Percentiles rank a stretch among this genome's conserved stretches.
Evolutionary conservation across 805 yeast species (phyloP).

Genomic region (Saccharomycodes ludwigii): DNA sequence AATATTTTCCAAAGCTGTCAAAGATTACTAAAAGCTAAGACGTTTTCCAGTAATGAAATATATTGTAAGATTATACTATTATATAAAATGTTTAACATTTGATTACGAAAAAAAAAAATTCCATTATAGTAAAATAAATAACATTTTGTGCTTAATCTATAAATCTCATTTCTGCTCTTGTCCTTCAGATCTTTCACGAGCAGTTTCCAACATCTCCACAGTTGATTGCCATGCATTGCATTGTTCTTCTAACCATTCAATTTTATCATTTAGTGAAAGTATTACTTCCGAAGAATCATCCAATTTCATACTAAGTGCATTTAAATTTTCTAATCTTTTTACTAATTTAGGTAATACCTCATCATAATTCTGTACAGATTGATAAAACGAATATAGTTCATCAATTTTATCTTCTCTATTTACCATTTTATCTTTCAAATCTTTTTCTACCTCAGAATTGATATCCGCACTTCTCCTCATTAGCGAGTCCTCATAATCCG

Average conservation of each 20-base stretch:
- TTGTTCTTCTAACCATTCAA: conserved; percentile 14
- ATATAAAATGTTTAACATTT: background rate
- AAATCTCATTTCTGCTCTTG: conserved; percentile 4
- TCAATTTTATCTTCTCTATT: conserved; percentile 16
- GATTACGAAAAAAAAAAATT: conserved; percentile 1
- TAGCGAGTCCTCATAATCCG: conserved; percentile 16
- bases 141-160: background rate
- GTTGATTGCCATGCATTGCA: conserved; percentile 18
- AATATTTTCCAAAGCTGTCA: too few species aligned
- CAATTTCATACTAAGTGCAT: conserved; percentile 13
- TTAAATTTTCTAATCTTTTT: conserved; percentile 16
- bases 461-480: conserved; percentile 9
- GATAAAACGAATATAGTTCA: conserved; percentile 14
- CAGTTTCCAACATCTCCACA: conserved; percentile 11
- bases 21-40: too few species aligned
- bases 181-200: conserved; percentile 9
- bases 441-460: conserved; percentile 6
- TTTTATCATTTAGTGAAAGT: conserved; percentile 11
- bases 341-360: conserved; percentile 17
- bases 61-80: background rate
- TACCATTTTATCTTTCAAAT: conserved; percentile 10
- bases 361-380: conserved; percentile 9
- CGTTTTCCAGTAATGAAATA: too few species aligned
- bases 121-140: background rate
- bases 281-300: conserved; percentile 11